A percentile compares a stretch with the other conserved stretches of the same genome.
phyloP scores from a whole-genome alignment of 345 rosid genomes.

The Citrus cavaleriei region DNA sequence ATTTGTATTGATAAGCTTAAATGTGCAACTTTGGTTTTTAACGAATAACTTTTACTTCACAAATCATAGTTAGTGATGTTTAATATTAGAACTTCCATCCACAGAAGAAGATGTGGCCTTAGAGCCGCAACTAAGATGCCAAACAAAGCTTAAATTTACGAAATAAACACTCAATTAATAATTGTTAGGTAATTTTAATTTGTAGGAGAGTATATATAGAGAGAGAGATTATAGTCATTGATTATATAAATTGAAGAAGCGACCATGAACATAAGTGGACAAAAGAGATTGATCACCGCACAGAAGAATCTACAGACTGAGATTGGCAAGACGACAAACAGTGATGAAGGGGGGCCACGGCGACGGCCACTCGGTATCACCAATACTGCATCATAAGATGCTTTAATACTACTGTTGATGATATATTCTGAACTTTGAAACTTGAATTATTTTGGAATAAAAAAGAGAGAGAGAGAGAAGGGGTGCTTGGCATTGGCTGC shows the following conservation, averaged over 20 bases:
- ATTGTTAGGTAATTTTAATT: too few species aligned
- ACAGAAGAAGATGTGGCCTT: too few species aligned
- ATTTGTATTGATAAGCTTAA: too few species aligned
- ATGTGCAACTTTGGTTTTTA: too few species aligned
- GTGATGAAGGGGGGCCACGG: background rate
- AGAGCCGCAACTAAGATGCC: too few species aligned
- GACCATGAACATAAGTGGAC: background rate
- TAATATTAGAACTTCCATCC: too few species aligned
- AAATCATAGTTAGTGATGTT: too few species aligned
- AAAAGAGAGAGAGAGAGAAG: background rate
- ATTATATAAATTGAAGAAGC: background rate
- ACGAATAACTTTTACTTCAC: too few species aligned
- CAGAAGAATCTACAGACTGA: conserved; percentile 14
- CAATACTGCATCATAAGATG: background rate
- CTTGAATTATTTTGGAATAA: background rate
- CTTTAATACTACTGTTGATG: background rate
- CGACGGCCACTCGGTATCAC: background rate
- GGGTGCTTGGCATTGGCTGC: background rate
- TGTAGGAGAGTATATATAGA: too few species aligned
- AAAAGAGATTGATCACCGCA: background rate
- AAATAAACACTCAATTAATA: too few species aligned
- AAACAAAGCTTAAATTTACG: too few species aligned
- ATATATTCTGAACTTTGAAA: background rate
- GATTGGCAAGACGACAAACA: background rate
- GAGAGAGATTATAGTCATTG: too few species aligned